Evolutionary conservation across 331 rosid species (phyloP).

Genomic region (Pyrus hybrid): DNA sequence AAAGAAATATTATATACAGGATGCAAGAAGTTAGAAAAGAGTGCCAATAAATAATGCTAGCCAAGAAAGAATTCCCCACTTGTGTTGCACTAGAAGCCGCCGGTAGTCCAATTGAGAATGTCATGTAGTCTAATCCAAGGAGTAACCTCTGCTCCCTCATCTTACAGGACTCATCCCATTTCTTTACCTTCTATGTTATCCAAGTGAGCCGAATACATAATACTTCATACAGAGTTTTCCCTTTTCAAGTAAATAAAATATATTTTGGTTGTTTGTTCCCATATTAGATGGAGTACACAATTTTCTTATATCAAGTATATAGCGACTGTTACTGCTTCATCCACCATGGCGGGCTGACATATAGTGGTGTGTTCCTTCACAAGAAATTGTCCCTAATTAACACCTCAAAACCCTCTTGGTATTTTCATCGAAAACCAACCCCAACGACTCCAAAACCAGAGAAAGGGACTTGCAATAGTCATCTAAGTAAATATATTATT

Average conservation of each 20-base stretch:
- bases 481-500: not conserved
- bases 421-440: not conserved
- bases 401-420: not conserved
- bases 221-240: not conserved
- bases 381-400: not conserved
- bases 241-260: not conserved
- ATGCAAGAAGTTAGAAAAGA: not conserved
- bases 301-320: not conserved
- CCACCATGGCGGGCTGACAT: not conserved
- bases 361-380: not conserved
- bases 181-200: not conserved
- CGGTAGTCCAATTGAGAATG: not conserved
- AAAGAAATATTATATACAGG: not conserved
- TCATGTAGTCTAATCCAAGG: not conserved
- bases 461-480: not conserved
- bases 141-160: not conserved
- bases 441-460: not conserved
- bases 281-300: not conserved
- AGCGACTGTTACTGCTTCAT: not conserved
- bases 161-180: not conserved
- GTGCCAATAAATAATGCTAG: not conserved
- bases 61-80: not conserved
- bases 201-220: not conserved
- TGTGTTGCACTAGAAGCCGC: not conserved
- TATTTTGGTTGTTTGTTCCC: not conserved